Conservation (phyloP, 2,329 filamentous ascomycete genomes). For the Aspergillus sp. region DNA sequence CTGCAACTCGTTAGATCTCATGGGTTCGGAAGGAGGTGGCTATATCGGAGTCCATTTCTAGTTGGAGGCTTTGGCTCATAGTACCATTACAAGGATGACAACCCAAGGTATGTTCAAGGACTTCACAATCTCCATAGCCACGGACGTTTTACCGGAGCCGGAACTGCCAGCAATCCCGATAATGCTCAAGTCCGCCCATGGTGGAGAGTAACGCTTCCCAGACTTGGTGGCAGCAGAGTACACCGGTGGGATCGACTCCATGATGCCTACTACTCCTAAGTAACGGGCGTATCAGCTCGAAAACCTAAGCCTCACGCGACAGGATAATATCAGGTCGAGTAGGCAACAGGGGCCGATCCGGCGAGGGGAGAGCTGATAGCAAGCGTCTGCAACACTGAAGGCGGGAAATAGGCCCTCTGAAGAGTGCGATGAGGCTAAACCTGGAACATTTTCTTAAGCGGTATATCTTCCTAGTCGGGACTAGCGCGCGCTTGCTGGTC, state of each 20-base stretch:
- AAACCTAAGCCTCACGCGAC: not conserved
- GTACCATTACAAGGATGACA: constrained; percentile 92
- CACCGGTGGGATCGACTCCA: constrained; percentile 41
- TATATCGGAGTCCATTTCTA: not conserved
- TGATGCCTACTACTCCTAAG: constrained; percentile 18
- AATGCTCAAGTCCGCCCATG: constrained; percentile 94
- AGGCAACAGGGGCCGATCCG: constrained; percentile 8
- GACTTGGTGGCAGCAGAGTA: constrained; percentile 45
- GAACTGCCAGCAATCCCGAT: constrained; percentile 95
- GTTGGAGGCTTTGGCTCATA: not conserved
- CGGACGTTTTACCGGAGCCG: constrained; percentile 90
- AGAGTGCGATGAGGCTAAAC: constrained; percentile 2
- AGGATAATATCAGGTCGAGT: not conserved
- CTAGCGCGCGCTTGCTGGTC: not conserved
- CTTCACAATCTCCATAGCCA: constrained; percentile 87
- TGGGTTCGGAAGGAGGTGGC: not conserved
- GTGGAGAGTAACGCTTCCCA: constrained; percentile 78
- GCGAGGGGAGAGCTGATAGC: constrained; percentile 1
- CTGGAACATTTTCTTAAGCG: constrained; percentile 2
- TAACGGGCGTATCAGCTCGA: not conserved
- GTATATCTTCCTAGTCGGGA: constrained; percentile 3
- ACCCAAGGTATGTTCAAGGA: constrained; percentile 95
- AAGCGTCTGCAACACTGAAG: not conserved
- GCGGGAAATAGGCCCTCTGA: not conserved
- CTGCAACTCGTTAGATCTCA: constrained; percentile 46